These are phyloP conservation scores for Diaporthe nobilis DNA, from an alignment of 2,329 filamentous ascomycete species.

Conservation along the genomic window DNA sequence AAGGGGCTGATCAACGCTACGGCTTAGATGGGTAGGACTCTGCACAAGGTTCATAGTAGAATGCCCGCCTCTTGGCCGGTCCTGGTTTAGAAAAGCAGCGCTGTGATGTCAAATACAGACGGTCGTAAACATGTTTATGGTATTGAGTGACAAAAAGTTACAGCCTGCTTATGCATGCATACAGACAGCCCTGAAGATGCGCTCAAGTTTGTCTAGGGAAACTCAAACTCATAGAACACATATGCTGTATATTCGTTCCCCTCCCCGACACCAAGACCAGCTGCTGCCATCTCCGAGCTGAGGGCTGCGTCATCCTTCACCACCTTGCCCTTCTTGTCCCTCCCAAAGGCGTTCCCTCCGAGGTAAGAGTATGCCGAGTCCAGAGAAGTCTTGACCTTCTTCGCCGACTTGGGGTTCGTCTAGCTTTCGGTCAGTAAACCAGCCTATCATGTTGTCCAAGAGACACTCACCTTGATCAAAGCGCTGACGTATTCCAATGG, in stretches of 20 bases:
- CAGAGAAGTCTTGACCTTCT: constrained; percentile 83
- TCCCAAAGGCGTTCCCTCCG: constrained; percentile 92
- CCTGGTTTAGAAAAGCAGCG: constrained; percentile 28
- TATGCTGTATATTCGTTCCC: constrained; percentile 93
- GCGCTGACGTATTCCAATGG: constrained; percentile 91
- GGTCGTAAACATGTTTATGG: constrained; percentile 20
- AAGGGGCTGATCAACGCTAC: constrained; percentile 69
- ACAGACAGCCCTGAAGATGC: constrained; percentile 13
- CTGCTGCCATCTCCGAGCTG: constrained; percentile 87
- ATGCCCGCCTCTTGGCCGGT: background rate
- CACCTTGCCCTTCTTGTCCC: constrained; percentile 93
- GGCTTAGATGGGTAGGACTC: constrained; percentile 13
- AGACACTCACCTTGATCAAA: constrained; percentile 81
- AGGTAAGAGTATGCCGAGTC: constrained; percentile 92
- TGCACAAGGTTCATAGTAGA: background rate
- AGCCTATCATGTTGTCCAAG: background rate
- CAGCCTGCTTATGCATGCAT: constrained; percentile 36
- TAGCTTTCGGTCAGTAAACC: constrained; percentile 55
- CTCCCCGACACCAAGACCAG: constrained; percentile 76
- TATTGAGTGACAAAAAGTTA: constrained; percentile 34
- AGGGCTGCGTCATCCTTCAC: constrained; percentile 88
- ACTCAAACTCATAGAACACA: constrained; percentile 96
- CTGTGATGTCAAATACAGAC: constrained; percentile 18
- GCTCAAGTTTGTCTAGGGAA: constrained; percentile 59
- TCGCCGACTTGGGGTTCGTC: constrained; percentile 85